Evolutionary conservation across 495 filamentous ascomycete genomes (phyloP), one percentile per base, ranked within the genome.

Genomic region (Darksidea phi): DNA sequence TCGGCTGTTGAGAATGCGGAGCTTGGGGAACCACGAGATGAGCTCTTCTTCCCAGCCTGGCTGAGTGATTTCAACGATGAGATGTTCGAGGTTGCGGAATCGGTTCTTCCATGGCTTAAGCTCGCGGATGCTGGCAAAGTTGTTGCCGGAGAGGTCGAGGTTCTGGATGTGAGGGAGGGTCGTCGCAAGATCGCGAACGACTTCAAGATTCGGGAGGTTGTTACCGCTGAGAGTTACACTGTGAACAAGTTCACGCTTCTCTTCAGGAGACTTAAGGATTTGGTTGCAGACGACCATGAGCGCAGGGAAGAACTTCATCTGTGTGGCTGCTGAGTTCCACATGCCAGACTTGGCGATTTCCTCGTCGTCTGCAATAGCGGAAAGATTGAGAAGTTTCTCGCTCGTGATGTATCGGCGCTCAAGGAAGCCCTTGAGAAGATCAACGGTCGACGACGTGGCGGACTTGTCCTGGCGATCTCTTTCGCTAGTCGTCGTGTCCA

Each of bases 261-360:
- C 79, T 17, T 86, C 74, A 4, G 80, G 49, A 25, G 75, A 84
- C 60, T 81, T 81, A 75, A 94, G 94, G 25, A 84, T 78, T 65
- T 81, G 74, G 32, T 89, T 86, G 70, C 86, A 88, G 34, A 96
- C 80, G 55, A 83, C 84, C 86, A 97, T 91, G 28, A 97, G 77
- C 2, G 87, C 92, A 37, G 88, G 88, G 75, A 97, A 96, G 59
- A 96, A 86, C 70, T 96, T 97, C 48, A 86, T 84, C 25, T 87
- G 84, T n/a, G 83, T 86, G 1, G 84, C 82, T 25, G 77, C 80
- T 46, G 76, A 80, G 58, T 83, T 79, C 74, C 96, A 95, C 36
- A 91, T 84, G 21, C 90, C 89, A 77, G 89, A 85, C 21, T 80
- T 76, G 34, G 78, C 71, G 1, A 96, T 78, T 50, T 82, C 80